These are phyloP conservation scores for Xanthoconium purpureum DNA, from an alignment of 768 basidiomycete species.

Conservation along the genomic window DNA sequence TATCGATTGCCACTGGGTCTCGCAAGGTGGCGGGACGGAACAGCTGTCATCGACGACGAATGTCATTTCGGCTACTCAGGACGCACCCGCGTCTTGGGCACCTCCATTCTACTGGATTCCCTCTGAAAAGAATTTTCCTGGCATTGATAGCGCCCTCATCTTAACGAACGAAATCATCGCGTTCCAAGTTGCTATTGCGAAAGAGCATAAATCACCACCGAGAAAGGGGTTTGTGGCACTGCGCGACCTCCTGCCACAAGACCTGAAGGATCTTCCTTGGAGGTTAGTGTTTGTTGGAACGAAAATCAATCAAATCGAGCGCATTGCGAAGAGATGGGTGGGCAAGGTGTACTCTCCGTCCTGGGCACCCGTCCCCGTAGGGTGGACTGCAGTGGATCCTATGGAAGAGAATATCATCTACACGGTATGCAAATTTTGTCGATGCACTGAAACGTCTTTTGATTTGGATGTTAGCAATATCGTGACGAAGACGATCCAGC, in stretches of 20 bases:
- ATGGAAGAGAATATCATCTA: no score
- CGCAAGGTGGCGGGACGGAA: no score
- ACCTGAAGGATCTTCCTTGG: background rate
- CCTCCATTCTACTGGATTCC: background rate
- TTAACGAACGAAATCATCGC: background rate
- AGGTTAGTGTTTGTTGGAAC: background rate
- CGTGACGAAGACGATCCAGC: no score
- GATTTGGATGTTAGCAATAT: no score
- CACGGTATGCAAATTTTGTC: no score
- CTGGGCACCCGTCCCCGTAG: background rate
- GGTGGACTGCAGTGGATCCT: no score
- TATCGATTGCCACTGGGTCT: background rate
- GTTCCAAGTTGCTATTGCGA: background rate
- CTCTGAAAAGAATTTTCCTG: background rate
- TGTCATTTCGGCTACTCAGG: background rate
- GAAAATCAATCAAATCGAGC: background rate
- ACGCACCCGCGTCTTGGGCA: background rate
- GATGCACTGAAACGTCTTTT: no score
- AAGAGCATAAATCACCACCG: background rate
- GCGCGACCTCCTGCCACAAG: background rate
- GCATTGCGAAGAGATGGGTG: background rate
- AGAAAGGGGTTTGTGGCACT: background rate
- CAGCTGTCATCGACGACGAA: background rate
- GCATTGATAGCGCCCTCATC: background rate
- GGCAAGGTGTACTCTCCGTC: background rate